These are phyloP conservation scores for Pinus albicaulis DNA, from an alignment of 75 land plant species.

Conservation along the genomic window DNA sequence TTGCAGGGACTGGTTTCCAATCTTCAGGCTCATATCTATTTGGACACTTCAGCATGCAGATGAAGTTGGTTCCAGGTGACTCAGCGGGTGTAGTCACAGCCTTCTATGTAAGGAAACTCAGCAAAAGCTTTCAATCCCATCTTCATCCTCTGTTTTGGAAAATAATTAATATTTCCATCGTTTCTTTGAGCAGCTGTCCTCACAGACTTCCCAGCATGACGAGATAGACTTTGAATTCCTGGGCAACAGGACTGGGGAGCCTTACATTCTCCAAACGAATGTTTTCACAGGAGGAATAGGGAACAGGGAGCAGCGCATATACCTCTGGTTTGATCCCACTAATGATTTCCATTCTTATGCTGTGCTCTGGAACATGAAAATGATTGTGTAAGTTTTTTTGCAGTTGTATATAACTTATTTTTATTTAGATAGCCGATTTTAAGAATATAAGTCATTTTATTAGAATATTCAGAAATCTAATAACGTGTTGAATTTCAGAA, in stretches of 20 bases:
- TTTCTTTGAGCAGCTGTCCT: constrained; percentile 44
- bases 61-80: constrained; percentile 25
- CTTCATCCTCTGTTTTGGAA: not conserved
- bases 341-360: constrained; percentile 57
- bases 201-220: constrained; percentile 66
- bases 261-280: constrained; percentile 73
- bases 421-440: too few species aligned
- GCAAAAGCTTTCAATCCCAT: not conserved
- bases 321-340: constrained; percentile 79
- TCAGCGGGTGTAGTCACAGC: constrained; percentile 14
- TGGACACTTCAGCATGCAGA: constrained; percentile 20
- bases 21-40: constrained; percentile 6
- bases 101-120: constrained; percentile 14
- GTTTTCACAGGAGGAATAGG: constrained; percentile 72
- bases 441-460: too few species aligned
- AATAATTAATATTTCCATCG: not conserved
- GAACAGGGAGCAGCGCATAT: constrained; percentile 67
- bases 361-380: constrained; percentile 59
- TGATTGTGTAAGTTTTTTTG: constrained; percentile 14
- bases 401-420: not conserved
- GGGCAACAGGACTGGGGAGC: constrained; percentile 63
- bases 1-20: constrained; percentile 19
- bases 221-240: constrained; percentile 83
- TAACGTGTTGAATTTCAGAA: too few species aligned
- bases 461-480: too few species aligned